A percentile compares a stretch with the other conserved stretches of the same genome.
These are phyloP conservation scores for Candida maltosa DNA, from an alignment of 805 yeast genomes.

Conservation along the genomic window DNA sequence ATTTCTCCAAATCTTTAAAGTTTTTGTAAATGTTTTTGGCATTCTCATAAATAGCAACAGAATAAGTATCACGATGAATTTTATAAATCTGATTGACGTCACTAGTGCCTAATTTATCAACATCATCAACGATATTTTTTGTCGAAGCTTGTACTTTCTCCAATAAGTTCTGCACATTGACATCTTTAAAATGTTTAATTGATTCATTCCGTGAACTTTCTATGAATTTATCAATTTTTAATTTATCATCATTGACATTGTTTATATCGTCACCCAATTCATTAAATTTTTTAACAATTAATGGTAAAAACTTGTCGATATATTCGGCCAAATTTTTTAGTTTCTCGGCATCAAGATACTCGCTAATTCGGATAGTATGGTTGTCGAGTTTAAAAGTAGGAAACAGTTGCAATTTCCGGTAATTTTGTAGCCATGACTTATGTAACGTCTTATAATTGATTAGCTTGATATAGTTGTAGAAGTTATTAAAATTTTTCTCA, in stretches of 20 bases:
- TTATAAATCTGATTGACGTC: conserved; percentile 20
- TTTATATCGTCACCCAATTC: conserved; percentile 32
- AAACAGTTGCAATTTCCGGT: conserved; percentile 27
- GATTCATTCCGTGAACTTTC: conserved; percentile 41
- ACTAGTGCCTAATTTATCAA: conserved; percentile 10
- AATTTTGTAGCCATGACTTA: conserved; percentile 33
- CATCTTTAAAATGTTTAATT: conserved; percentile 19
- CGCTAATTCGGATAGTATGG: conserved; percentile 21
- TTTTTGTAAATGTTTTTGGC: conserved; percentile 32
- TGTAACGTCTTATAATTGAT: conserved; percentile 41
- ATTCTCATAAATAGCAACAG: conserved; percentile 25
- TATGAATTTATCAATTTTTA: conserved; percentile 36
- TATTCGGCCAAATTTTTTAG: conserved; percentile 29
- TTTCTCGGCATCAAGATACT: conserved; percentile 25
- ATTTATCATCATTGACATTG: conserved; percentile 32
- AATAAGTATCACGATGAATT: conserved; percentile 13
- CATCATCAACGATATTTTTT: conserved; percentile 9
- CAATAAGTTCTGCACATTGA: conserved; percentile 13
- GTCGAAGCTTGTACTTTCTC: conserved; percentile 7
- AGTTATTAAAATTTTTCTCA: conserved; percentile 42
- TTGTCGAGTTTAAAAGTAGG: conserved; percentile 35
- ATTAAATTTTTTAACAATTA: conserved; percentile 25
- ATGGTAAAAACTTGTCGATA: conserved; percentile 26
- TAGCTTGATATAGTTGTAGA: conserved; percentile 31
- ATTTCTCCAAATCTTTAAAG: conserved; percentile 28